Evolutionary conservation across 352 stramenopile genomes (phyloP).

Genomic region (Pythium volutum): DNA sequence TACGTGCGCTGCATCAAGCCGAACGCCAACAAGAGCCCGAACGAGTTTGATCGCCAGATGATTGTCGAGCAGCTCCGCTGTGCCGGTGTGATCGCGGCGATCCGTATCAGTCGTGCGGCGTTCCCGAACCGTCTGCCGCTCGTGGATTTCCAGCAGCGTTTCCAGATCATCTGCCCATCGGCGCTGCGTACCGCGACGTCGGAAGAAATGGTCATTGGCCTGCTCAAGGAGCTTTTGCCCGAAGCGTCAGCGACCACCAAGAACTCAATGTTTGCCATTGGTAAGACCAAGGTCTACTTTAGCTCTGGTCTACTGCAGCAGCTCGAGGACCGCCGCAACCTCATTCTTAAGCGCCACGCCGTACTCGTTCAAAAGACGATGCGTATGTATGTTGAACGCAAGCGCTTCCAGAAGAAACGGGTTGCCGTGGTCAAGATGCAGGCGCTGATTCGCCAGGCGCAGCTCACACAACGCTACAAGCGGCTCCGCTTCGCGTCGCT

Average conservation of each 20-base stretch:
- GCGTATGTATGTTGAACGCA: slow-evolving; percentile 53
- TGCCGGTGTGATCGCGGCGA: slow-evolving; percentile 88
- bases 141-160: slow-evolving; percentile 71
- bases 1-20: slow-evolving; percentile 92
- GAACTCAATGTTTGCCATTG: slow-evolving; percentile 78
- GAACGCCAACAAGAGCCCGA: slow-evolving; percentile 82
- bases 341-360: slow-evolving; percentile 71
- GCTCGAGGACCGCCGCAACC: slow-evolving; percentile 84
- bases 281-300: slow-evolving; percentile 83
- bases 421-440: slow-evolving; percentile 51
- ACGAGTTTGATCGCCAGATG: slow-evolving; percentile 83
- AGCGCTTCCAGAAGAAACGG: slow-evolving; percentile 48
- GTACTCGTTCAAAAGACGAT: slow-evolving; percentile 77
- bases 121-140: slow-evolving; percentile 93
- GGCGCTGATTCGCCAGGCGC: slow-evolving; percentile 35
- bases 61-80: slow-evolving; percentile 89
- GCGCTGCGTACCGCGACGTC: slow-evolving; percentile 48
- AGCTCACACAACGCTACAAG: slow-evolving; percentile 42
- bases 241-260: slow-evolving; percentile 58
- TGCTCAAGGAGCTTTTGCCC: slow-evolving; percentile 67
- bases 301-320: slow-evolving; percentile 89
- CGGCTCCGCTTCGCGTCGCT: slow-evolving; percentile 44
- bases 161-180: slow-evolving; percentile 83
- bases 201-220: slow-evolving; percentile 68
- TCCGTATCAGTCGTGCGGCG: slow-evolving; percentile 83